phyloP scores from a whole-genome alignment of 2,329 filamentous ascomycete species.

The Cryphonectria japonica region DNA sequence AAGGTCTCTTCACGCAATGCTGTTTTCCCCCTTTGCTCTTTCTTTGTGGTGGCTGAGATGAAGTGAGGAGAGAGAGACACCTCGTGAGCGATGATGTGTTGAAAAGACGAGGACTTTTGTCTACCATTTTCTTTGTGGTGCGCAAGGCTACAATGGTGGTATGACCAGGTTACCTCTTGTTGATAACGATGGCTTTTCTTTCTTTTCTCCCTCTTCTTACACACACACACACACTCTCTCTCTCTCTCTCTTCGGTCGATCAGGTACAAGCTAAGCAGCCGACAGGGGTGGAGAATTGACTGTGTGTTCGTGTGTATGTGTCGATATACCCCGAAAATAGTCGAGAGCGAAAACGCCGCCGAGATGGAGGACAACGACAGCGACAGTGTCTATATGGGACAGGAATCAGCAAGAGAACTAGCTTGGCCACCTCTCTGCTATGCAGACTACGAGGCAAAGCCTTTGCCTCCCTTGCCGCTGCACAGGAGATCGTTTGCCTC shows the following conservation, averaged over 20 bases:
- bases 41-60: not conserved
- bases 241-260: too few species aligned
- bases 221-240: too few species aligned
- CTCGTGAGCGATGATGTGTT: not conserved
- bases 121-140: conserved; percentile 9
- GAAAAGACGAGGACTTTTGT: not conserved
- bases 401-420: not conserved
- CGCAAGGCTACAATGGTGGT: not conserved
- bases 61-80: too few species aligned
- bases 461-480: conserved; percentile 25
- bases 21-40: too few species aligned
- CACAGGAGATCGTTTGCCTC: conserved; percentile 11
- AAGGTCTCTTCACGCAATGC: too few species aligned
- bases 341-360: not conserved
- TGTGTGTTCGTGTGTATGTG: not conserved
- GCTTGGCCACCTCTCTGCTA: conserved; percentile 15
- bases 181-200: too few species aligned
- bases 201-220: too few species aligned
- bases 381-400: not conserved
- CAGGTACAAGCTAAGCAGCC: too few species aligned
- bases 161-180: not conserved
- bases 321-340: not conserved
- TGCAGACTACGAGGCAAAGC: conserved; percentile 22
- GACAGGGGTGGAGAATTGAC: not conserved
- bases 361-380: not conserved